Percentiles rank a stretch among this genome's conserved stretches.
These are phyloP conservation scores for Bryoerythrophyllum caledonicum DNA, from an alignment of 225 moss, liverwort and hornwort species.

Conservation along the genomic window DNA sequence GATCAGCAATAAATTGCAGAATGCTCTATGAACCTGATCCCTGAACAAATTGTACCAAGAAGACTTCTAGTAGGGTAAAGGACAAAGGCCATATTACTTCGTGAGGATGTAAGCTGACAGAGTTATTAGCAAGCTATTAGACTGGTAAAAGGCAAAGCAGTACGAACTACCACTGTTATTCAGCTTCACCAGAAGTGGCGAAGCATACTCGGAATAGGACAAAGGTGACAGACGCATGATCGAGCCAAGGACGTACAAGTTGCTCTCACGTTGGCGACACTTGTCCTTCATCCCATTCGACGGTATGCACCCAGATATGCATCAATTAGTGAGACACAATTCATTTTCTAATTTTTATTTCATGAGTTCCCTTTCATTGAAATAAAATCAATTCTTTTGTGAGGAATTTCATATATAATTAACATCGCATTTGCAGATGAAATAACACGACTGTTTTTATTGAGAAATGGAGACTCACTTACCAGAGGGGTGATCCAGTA, in stretches of 20 bases:
- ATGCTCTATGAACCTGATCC: neutral
- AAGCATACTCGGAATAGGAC: neutral
- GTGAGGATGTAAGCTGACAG: conserved; percentile 7
- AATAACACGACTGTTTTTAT: neutral
- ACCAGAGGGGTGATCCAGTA: neutral
- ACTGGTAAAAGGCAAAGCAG: neutral
- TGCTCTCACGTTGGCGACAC: conserved; percentile 10
- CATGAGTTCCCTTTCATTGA: neutral
- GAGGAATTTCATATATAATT: neutral
- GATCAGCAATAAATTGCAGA: neutral
- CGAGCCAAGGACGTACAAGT: conserved; percentile 7
- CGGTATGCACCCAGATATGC: neutral
- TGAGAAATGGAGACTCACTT: neutral
- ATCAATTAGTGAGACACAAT: neutral
- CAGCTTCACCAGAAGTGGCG: conserved; percentile 16
- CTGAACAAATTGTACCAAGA: neutral
- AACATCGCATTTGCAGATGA: neutral
- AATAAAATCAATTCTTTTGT: neutral
- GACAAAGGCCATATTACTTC: neutral
- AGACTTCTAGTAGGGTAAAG: neutral
- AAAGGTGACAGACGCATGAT: neutral
- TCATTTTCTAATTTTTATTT: neutral
- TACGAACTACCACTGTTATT: neutral
- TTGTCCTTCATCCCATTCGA: neutral
- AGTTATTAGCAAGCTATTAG: neutral